A percentile compares a stretch with the other conserved stretches of the same genome.
phyloP scores from a whole-genome alignment of 2,329 filamentous ascomycete species.

The Immersiporthe knoxdaviesiana region DNA sequence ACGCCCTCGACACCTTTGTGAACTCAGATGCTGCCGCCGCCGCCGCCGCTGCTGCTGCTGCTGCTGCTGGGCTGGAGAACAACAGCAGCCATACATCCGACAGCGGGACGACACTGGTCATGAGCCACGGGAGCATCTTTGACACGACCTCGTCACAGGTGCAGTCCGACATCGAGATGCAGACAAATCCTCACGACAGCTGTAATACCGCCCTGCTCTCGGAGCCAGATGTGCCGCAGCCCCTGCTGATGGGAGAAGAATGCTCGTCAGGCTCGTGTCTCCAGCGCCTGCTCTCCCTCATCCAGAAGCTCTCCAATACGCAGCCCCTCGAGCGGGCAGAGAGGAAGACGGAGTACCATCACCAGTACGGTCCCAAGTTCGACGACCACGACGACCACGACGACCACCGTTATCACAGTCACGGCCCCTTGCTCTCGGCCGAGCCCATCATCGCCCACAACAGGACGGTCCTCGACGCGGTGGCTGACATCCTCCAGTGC shows the following conservation, averaged over 20 bases:
- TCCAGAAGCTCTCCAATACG: background rate
- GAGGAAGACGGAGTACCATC: background rate
- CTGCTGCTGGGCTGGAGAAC: background rate
- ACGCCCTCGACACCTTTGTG: background rate
- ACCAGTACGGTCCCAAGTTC: background rate
- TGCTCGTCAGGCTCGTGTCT: background rate
- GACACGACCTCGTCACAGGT: background rate
- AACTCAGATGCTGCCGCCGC: background rate
- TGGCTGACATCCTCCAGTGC: background rate
- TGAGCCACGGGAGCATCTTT: background rate
- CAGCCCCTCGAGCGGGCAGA: background rate
- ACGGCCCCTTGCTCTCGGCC: background rate
- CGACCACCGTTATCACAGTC: too few relatives aligned
- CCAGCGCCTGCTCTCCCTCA: background rate
- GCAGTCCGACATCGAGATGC: background rate
- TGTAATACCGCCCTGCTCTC: background rate
- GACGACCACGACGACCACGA: too few relatives aligned
- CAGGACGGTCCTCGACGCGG: background rate
- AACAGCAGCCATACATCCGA: background rate
- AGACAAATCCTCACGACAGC: background rate
- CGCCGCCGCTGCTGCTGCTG: too few relatives aligned
- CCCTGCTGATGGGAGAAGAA: background rate
- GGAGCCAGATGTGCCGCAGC: background rate
- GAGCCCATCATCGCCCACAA: constrained; percentile 3
- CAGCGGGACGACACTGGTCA: background rate